Evolutionary conservation across 805 yeast species (phyloP).

Genomic region (Maudiozyma turicensis): DNA sequence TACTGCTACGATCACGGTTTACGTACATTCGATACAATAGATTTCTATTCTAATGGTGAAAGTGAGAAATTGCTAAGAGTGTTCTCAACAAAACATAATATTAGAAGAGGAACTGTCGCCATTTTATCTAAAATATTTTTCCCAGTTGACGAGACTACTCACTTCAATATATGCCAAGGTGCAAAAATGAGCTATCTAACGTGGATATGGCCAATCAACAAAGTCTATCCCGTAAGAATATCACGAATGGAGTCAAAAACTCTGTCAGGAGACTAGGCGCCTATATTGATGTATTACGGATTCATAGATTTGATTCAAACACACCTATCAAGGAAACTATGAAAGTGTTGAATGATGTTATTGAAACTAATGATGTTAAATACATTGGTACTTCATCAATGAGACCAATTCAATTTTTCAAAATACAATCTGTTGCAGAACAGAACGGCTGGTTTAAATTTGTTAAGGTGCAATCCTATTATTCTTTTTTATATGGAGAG

Average conservation of each 20-base stretch:
- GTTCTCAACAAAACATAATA: conserved; percentile 40
- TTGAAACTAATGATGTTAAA: conserved; percentile 33
- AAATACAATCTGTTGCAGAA: conserved; percentile 46
- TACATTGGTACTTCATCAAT: conserved; percentile 41
- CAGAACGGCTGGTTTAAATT: conserved; percentile 33
- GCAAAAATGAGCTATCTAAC: background rate
- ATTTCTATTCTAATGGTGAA: conserved; percentile 36
- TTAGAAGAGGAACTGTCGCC: conserved; percentile 45
- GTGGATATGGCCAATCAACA: conserved; percentile 26
- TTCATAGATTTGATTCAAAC: conserved; percentile 40
- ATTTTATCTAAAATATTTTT: conserved; percentile 39
- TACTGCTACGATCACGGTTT: conserved; percentile 38
- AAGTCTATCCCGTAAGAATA: conserved; percentile 39
- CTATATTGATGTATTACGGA: conserved; percentile 40
- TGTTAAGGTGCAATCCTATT: conserved; percentile 46
- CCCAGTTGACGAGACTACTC: conserved; percentile 22
- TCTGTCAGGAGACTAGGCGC: conserved; percentile 39
- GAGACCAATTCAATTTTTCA: conserved; percentile 46
- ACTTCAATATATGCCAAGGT: background rate
- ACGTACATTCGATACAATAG: conserved; percentile 11
- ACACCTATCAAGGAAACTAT: conserved; percentile 43
- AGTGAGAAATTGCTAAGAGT: conserved; percentile 43
- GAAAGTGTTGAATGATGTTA: conserved; percentile 39
- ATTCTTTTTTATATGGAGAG: conserved; percentile 47
- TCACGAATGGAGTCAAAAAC: conserved; percentile 35